Conservation (phyloP, 306 rosid genomes). For the Albizia julibrissin region DNA sequence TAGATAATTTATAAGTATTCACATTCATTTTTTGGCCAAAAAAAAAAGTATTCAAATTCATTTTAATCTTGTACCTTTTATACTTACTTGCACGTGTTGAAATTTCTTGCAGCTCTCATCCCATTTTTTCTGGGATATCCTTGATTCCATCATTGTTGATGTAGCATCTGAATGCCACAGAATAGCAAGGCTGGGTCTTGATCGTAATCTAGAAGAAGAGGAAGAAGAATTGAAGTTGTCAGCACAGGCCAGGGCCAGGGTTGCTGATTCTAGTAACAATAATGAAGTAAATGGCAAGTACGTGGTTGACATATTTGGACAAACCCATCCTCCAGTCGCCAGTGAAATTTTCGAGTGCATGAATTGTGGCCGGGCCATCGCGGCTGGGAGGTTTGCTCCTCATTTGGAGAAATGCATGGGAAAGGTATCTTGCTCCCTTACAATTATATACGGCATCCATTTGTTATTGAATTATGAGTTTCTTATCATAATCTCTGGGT, state of each 20-base stretch:
- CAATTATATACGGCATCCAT: neutral
- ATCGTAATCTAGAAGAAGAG: conserved; percentile 88
- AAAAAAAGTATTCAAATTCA: neutral
- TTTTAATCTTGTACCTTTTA: neutral
- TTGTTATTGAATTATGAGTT: neutral
- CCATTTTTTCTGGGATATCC: conserved; percentile 75
- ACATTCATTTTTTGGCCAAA: neutral
- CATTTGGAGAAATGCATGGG: conserved; percentile 99
- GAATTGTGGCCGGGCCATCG: conserved; percentile 82
- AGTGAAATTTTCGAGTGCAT: conserved; percentile 82
- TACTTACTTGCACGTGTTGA: conserved; percentile 29
- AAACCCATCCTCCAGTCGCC: conserved; percentile 88
- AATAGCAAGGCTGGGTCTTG: conserved; percentile 87
- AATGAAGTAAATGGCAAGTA: conserved; percentile 81
- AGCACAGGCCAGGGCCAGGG: conserved; percentile 82
- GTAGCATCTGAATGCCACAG: conserved; percentile 98
- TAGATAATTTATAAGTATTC: conserved; percentile 19
- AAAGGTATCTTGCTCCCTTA: conserved; percentile 57
- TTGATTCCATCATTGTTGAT: conserved; percentile 86
- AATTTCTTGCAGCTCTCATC: conserved; percentile 73
- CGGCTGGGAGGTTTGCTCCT: conserved; percentile 98
- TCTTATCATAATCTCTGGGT: neutral
- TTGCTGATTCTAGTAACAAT: conserved; percentile 83
- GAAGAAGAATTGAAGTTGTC: conserved; percentile 94
- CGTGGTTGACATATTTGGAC: conserved; percentile 92